Evolutionary conservation across 495 filamentous ascomycete species (phyloP), one percentile per base, ranked within the genome.

Genomic region (Articulospora tetracladia): DNA sequence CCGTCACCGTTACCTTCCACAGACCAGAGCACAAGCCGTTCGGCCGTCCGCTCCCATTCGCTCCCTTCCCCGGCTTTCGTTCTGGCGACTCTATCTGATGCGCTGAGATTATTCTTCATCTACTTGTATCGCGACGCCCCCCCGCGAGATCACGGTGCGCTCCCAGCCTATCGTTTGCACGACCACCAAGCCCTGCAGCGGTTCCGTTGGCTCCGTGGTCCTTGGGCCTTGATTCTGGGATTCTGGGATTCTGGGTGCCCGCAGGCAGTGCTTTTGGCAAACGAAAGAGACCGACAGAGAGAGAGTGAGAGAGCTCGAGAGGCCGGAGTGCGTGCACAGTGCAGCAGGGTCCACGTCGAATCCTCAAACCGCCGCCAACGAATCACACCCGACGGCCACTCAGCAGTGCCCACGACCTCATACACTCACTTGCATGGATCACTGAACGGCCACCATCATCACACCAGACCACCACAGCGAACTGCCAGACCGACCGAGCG

Each of bases 401-500:
- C 61, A 64, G 47, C 49, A 32, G 13, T 34, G 48, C 53, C 61
- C 65, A 67, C 65, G 65, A 67, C 58, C 53, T 55, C 49, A 17
- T 8, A 59, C 64, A 59, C 54, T 34, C 44, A 3, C 25, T 30
- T 64, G 52, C 53, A 64, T 64, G 62, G 57, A 55, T 64, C 28
- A 12, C 25, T 58, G 49, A 57, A 28, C 46, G 11, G 13, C 20
- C 53, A 13, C 17, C 19, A 36, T 24, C 19, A 23, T n/a, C 13
- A 30, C 15, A 54, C 51, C 27, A 34, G 24, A 28, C 24, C 50
- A 28, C 11, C 41, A 50, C 56, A 25, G 17, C 17, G 44, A 34
- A 19, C 30, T 39, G 1, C 39, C 30, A 12, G 17, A 39, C 27
- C 53, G 12, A 1, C 27, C 53, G 10, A 49, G 46, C 12, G n/a